Evolutionary conservation across 2,329 filamentous ascomycete genomes (phyloP).

Genomic region (Fusarium sp.): DNA sequence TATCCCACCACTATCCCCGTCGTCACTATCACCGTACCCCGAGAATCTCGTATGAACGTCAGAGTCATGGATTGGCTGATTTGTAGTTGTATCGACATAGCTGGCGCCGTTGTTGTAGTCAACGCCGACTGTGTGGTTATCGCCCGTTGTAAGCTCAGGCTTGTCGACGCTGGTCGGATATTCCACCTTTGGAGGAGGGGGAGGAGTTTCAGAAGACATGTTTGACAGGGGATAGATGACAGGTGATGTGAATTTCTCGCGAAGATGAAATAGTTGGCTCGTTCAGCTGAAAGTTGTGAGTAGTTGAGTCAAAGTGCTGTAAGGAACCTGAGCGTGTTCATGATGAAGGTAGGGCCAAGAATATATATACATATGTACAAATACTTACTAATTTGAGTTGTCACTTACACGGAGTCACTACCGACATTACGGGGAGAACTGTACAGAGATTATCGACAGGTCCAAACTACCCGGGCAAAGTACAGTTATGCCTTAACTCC

Average conservation of each 20-base stretch:
- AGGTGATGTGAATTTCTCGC: not conserved
- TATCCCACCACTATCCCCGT: not conserved
- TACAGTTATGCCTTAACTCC: not conserved
- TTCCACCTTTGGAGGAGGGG: not conserved
- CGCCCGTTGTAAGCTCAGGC: not conserved
- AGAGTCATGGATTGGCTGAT: not conserved
- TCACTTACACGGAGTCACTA: not conserved
- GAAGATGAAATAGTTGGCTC: rapidly evolving
- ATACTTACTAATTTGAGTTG: not conserved
- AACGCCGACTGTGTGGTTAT: not conserved
- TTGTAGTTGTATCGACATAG: not conserved
- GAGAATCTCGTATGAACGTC: not conserved
- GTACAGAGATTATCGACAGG: not conserved
- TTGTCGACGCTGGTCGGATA: not conserved
- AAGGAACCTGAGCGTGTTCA: not conserved
- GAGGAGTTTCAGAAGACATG: not conserved
- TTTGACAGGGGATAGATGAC: not conserved
- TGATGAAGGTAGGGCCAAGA: not conserved
- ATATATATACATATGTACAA: not conserved
- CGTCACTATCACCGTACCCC: not conserved
- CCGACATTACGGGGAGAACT: not conserved
- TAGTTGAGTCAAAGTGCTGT: not conserved
- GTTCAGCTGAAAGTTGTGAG: not conserved
- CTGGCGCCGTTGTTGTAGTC: not conserved
- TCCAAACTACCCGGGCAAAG: not conserved